Evolutionary conservation across 129 eudicot genomes (phyloP).

Genomic region (Centella asiatica): DNA sequence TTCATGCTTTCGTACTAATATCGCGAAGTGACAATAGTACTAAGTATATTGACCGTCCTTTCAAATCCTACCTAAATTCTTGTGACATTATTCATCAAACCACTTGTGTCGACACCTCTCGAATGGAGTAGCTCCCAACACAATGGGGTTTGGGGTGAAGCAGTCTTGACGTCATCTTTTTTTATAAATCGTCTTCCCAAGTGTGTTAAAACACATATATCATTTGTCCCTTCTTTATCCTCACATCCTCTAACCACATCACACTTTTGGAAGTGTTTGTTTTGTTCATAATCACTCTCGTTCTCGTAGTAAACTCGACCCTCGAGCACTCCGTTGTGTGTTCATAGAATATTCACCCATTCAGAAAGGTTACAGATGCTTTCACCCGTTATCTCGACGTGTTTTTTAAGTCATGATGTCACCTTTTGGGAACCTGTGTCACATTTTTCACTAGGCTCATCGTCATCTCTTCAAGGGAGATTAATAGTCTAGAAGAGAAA

Average conservation of each 20-base stretch:
- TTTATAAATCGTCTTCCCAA: not conserved
- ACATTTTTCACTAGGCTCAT: not conserved
- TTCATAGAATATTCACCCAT: not conserved
- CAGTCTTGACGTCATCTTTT: too few relatives aligned
- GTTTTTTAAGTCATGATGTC: too few relatives aligned
- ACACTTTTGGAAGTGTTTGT: not conserved
- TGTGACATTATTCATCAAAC: not conserved
- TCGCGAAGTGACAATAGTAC: not conserved
- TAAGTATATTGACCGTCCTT: not conserved
- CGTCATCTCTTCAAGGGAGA: not conserved
- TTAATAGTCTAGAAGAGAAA: not conserved
- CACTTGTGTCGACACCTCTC: not conserved
- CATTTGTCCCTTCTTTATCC: not conserved
- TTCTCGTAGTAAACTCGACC: not conserved
- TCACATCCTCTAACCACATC: not conserved
- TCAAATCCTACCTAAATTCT: not conserved
- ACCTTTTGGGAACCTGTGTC: too few relatives aligned
- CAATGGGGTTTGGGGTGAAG: not conserved
- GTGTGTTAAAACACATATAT: not conserved
- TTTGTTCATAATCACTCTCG: not conserved
- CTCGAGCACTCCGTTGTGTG: not conserved
- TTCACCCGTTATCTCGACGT: too few relatives aligned
- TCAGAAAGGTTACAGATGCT: too few relatives aligned
- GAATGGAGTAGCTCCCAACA: too few relatives aligned
- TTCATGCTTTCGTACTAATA: not conserved